These are phyloP conservation scores for Plasmodium fragile DNA, from an alignment of 169 alveolate species.

Conservation along the genomic window DNA sequence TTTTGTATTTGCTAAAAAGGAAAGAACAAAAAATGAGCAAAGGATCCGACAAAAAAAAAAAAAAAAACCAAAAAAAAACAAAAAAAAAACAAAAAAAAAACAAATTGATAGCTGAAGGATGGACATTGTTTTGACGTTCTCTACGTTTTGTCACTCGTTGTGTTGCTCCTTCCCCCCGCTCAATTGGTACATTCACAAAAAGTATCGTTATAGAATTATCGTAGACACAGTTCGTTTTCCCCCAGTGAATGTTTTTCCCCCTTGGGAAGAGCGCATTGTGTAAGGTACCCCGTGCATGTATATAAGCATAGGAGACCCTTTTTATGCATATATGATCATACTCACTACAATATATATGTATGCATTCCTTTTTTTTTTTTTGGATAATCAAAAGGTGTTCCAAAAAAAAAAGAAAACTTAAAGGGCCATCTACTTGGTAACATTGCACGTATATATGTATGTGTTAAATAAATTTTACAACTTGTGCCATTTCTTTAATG, in stretches of 20 bases:
- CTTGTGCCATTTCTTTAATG: background rate
- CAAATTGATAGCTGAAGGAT: background rate
- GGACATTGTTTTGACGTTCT: background rate
- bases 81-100: background rate
- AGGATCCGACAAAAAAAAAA: background rate
- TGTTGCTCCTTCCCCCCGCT: background rate
- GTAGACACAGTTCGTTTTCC: background rate
- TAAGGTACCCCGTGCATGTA: background rate
- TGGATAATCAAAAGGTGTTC: background rate
- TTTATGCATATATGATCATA: background rate
- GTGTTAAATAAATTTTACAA: background rate
- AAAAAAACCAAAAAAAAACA: background rate
- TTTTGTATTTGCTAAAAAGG: background rate
- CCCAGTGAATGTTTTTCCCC: background rate
- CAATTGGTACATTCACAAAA: background rate
- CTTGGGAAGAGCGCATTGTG: background rate
- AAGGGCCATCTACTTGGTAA: background rate
- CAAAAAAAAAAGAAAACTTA: background rate
- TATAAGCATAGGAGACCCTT: background rate
- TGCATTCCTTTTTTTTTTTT: background rate
- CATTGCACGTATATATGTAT: background rate
- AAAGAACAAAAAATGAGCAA: background rate
- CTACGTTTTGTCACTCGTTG: background rate
- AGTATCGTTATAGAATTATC: background rate
- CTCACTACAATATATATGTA: background rate